Conservation (phyloP, 2,329 filamentous ascomycete genomes). For the Aureobasidium zeae region DNA sequence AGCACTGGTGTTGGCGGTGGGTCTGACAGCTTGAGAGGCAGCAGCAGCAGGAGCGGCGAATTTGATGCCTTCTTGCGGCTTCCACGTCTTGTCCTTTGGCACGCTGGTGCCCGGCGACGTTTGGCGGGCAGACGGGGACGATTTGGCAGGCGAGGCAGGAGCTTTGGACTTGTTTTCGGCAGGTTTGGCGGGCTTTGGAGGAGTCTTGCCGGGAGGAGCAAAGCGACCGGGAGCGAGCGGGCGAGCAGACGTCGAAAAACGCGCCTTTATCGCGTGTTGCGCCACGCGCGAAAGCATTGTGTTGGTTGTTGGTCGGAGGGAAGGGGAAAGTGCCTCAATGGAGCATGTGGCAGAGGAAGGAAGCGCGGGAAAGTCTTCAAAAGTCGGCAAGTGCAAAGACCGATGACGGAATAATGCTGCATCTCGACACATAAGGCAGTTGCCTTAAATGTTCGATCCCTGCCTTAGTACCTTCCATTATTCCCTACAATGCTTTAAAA, state of each 20-base stretch:
- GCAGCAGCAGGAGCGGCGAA: constrained; percentile 26
- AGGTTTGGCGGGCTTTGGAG: constrained; percentile 9
- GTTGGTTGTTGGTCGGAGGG: neutral
- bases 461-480: too few relatives aligned
- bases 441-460: too few relatives aligned
- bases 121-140: constrained; percentile 21
- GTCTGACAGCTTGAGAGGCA: constrained; percentile 18
- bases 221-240: neutral
- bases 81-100: constrained; percentile 34
- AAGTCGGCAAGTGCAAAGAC: constrained; percentile 7
- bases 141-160: constrained; percentile 13
- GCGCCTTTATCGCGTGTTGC: constrained; percentile 20
- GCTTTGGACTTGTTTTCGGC: constrained; percentile 18
- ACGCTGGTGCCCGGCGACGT: constrained; percentile 27
- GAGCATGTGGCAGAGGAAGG: neutral
- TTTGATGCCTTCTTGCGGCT: constrained; percentile 32
- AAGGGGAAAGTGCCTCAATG: neutral
- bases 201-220: constrained; percentile 17
- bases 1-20: constrained; percentile 22
- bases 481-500: constrained; percentile 22
- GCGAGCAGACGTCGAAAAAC: constrained; percentile 18
- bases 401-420: constrained; percentile 1
- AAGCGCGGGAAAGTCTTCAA: constrained; percentile 7
- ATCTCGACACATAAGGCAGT: neutral
- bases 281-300: constrained; percentile 28